Evolutionary conservation across 2,329 filamentous ascomycete species (phyloP).

Genomic region (Monilinia laxa): DNA sequence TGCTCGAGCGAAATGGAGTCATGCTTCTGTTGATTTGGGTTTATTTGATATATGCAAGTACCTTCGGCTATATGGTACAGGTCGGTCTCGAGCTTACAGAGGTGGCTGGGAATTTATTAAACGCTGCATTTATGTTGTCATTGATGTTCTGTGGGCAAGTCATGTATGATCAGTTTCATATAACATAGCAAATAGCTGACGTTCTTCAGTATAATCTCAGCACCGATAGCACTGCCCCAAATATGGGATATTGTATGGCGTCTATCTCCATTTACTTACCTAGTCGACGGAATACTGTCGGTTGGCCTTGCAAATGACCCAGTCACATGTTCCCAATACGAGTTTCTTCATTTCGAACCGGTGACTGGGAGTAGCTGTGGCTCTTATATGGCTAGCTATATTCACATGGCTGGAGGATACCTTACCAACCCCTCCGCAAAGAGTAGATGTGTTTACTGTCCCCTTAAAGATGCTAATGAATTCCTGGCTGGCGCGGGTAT

Average conservation of each 20-base stretch:
- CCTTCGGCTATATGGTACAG: constrained; percentile 77
- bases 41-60: constrained; percentile 79
- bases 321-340: constrained; percentile 60
- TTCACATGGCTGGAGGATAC: constrained; percentile 46
- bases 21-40: constrained; percentile 75
- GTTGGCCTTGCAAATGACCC: constrained; percentile 65
- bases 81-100: constrained; percentile 73
- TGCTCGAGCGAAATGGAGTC: constrained; percentile 68
- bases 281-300: constrained; percentile 70
- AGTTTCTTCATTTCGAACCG: constrained; percentile 48
- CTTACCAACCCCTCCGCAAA: constrained; percentile 58
- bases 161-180: background rate
- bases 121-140: constrained; percentile 69
- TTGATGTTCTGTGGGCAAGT: constrained; percentile 63
- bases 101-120: constrained; percentile 72
- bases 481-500: constrained; percentile 61
- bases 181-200: background rate
- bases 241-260: constrained; percentile 89
- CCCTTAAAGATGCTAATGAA: constrained; percentile 56
- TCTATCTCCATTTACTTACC: constrained; percentile 78
- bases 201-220: constrained; percentile 63
- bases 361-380: constrained; percentile 55
- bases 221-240: constrained; percentile 59
- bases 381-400: constrained; percentile 56
- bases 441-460: constrained; percentile 58